Base-by-base conservation (phyloP, 148 eudicot genomes). In the Chenopodium berlandieri region DNA sequence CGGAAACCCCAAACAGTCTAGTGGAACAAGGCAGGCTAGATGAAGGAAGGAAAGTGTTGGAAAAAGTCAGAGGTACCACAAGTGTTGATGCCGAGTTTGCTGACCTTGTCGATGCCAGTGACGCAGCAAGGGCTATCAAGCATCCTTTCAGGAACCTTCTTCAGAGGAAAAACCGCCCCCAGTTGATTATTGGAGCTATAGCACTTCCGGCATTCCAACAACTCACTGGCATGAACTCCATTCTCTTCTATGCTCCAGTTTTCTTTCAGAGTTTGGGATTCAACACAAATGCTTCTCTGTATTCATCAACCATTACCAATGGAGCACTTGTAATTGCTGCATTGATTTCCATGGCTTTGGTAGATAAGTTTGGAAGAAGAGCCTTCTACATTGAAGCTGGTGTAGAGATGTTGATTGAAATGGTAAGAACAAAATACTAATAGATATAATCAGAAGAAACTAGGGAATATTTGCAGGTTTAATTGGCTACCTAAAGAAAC, bases 161-260 rank as follows among this genome's bases (percentile, higher is more conserved):
- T 2, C 65, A 80, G 85, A 87, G 90, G 80, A 90, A 86, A 81
- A 94, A 94, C 73, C 87, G 99, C 46, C 99, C 99, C 2, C 98
- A 94, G 80, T 79, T 96, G 82, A 81, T 92, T n/a, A 84, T 95
- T 10, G 98, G 95, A 30, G 91, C 94, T 30, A 40, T 96, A 56
- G 91, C 88, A 66, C 91, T 96, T 79, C 99, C 99, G 0, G 93
- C 97, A 32, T 96, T 94, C 67, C 99, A 96, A 85, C 97, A 94
- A 63, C 94, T 96, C 16, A 94, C 98, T 0, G 99, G 99, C 16
- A 96, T 88, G 79, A 96, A 96, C 85, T 89, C 95, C 10, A 90
- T 96, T n/a, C 88, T 94, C 8, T 96, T 96, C 78, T 96, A 96
- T 71, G 98, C 98, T 14, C 99, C 99, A 0, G 98, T 96, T 12